phyloP scores from a whole-genome alignment of 768 basidiomycete species.

The Tricholoma furcatifolium region DNA sequence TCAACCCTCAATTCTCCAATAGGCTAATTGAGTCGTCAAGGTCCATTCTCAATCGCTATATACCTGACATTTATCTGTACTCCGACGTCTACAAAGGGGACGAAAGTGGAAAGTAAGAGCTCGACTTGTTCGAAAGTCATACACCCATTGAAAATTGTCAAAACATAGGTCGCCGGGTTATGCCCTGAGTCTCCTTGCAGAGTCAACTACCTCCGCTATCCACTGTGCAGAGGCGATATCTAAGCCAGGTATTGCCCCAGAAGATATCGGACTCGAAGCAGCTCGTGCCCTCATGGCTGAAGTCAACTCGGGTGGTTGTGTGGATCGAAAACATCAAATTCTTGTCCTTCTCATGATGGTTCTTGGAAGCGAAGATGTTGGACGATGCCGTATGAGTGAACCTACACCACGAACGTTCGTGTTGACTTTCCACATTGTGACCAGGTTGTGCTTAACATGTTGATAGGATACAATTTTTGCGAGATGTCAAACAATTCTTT shows the following conservation, averaged over 20 bases:
- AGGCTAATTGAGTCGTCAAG: conserved; percentile 95
- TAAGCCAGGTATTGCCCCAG: conserved; percentile 80
- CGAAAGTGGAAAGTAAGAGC: conserved; percentile 90
- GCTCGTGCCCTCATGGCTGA: conserved; percentile 78
- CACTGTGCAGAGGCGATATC: conserved; percentile 88
- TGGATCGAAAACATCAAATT: conserved; percentile 87
- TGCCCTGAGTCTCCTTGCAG: conserved; percentile 85
- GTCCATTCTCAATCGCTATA: conserved; percentile 91
- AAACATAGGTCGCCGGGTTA: conserved; percentile 94
- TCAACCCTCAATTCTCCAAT: conserved; percentile 96
- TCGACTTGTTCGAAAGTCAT: background rate
- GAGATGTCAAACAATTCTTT: conserved; percentile 80
- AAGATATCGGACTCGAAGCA: conserved; percentile 87
- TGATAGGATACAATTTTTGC: conserved; percentile 84
- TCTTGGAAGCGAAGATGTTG: conserved; percentile 96
- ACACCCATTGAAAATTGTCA: background rate
- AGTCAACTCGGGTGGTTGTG: conserved; percentile 81
- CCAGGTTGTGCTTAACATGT: conserved; percentile 6
- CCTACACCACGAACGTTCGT: conserved; percentile 81
- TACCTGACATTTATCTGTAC: conserved; percentile 97
- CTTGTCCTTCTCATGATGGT: conserved; percentile 89
- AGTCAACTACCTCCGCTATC: conserved; percentile 87
- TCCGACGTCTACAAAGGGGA: conserved; percentile 98
- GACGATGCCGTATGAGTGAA: conserved; percentile 82
- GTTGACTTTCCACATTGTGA: background rate